These are phyloP conservation scores for Podosphaera aphanis DNA, from an alignment of 2,329 filamentous ascomycete species.

Conservation along the genomic window DNA sequence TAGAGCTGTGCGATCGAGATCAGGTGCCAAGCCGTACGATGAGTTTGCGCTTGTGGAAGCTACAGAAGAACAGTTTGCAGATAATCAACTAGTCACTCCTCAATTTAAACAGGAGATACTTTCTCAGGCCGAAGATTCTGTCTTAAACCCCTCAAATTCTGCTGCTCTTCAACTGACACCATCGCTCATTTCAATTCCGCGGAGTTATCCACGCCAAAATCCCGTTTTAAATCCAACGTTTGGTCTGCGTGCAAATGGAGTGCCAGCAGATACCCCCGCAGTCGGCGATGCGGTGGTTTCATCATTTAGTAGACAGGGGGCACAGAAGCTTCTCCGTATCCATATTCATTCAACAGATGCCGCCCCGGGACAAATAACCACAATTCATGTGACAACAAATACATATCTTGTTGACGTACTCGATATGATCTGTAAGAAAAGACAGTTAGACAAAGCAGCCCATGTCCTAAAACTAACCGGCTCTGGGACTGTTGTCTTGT, in stretches of 20 bases:
- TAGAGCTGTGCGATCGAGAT: constrained; percentile 31
- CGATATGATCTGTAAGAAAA: constrained; percentile 52
- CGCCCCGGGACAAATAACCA: constrained; percentile 49
- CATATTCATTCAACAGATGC: constrained; percentile 48
- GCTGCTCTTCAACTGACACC: constrained; percentile 15
- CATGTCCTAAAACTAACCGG: constrained; percentile 58
- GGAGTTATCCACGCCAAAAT: constrained; percentile 22
- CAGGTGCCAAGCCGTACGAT: constrained; percentile 56
- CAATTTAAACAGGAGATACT: constrained; percentile 34
- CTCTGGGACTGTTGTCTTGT: constrained; percentile 49
- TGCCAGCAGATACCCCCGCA: constrained; percentile 32
- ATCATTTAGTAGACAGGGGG: constrained; percentile 24
- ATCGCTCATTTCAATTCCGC: constrained; percentile 14
- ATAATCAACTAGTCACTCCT: constrained; percentile 46
- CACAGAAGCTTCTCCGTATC: constrained; percentile 47
- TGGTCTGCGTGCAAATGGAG: constrained; percentile 27
- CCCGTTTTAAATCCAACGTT: constrained; percentile 35
- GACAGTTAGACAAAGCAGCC: constrained; percentile 55
- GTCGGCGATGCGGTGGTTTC: constrained; percentile 12
- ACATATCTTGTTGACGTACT: constrained; percentile 67
- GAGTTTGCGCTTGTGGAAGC: constrained; percentile 64
- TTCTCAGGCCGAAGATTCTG: constrained; percentile 16
- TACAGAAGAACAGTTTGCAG: constrained; percentile 39
- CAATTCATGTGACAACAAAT: constrained; percentile 55
- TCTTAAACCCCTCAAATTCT: constrained; percentile 20